These are phyloP conservation scores for Wickerhamiella azymoides DNA, from an alignment of 805 yeast genomes.

Conservation along the genomic window DNA sequence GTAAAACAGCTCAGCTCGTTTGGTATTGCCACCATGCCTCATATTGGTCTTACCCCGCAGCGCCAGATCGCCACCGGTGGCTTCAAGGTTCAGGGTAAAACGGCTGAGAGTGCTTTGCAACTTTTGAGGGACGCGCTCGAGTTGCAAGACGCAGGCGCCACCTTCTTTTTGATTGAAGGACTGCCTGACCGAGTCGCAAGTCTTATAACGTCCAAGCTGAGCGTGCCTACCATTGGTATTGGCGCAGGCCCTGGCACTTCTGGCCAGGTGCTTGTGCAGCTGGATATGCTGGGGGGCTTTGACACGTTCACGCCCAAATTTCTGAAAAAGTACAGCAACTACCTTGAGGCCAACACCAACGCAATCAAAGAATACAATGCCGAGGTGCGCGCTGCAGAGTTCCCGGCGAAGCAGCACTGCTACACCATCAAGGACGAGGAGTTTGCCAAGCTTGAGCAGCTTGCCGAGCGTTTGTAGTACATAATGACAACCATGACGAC, in stretches of 20 bases:
- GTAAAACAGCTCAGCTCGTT: conserved; percentile 42
- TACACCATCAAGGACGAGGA: conserved; percentile 58
- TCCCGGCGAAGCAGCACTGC: conserved; percentile 57
- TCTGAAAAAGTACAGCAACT: conserved; percentile 52
- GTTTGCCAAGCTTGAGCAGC: conserved; percentile 30
- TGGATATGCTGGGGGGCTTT: conserved; percentile 61
- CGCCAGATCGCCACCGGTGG: conserved; percentile 69
- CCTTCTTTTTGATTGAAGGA: conserved; percentile 67
- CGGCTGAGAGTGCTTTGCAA: conserved; percentile 37
- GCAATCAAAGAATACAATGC: conserved; percentile 41
- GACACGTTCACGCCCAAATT: conserved; percentile 51
- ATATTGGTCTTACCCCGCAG: conserved; percentile 88
- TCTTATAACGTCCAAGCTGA: conserved; percentile 43
- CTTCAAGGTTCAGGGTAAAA: conserved; percentile 69
- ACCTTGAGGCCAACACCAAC: conserved; percentile 34
- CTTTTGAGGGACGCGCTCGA: conserved; percentile 54
- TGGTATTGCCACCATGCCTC: conserved; percentile 87
- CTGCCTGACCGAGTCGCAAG: conserved; percentile 63
- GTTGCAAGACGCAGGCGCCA: conserved; percentile 64
- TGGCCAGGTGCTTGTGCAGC: conserved; percentile 83
- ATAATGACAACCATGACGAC: neutral
- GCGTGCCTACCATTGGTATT: conserved; percentile 82
- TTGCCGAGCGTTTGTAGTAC: conserved; percentile 10
- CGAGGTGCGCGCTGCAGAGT: conserved; percentile 43
- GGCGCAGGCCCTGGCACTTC: conserved; percentile 81